These are phyloP conservation scores for Cornus florida DNA, from an alignment of 148 eudicot genomes.

Conservation along the genomic window DNA sequence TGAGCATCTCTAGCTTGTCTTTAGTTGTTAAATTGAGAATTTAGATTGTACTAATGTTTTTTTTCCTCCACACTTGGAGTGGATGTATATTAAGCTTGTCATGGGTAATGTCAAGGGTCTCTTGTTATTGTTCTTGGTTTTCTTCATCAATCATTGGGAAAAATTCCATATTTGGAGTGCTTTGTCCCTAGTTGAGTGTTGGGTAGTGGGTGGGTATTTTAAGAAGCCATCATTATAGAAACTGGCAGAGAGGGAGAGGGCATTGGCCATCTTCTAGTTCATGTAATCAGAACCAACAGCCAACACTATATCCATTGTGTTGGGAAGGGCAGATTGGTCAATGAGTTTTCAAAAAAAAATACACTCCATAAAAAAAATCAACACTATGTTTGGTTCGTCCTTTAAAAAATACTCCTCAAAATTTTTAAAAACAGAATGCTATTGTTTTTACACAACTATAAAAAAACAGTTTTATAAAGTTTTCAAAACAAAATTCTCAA, in stretches of 20 bases:
- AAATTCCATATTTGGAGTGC: conserved; percentile 3
- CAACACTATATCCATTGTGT: not conserved
- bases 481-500: too few relatives aligned
- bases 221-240: not conserved
- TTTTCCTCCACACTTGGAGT: too few relatives aligned
- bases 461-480: too few relatives aligned
- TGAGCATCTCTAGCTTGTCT: too few relatives aligned
- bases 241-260: not conserved
- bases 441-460: not conserved
- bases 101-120: not conserved
- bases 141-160: conserved; percentile 14
- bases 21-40: too few relatives aligned
- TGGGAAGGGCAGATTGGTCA: not conserved
- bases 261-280: not conserved
- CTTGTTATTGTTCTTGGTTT: not conserved
- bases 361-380: too few relatives aligned
- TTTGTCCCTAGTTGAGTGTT: conserved; percentile 1
- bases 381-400: too few relatives aligned
- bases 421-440: too few relatives aligned
- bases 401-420: too few relatives aligned
- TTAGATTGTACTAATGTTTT: too few relatives aligned
- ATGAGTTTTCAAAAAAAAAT: too few relatives aligned
- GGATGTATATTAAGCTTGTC: not conserved
- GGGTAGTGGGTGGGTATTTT: not conserved
- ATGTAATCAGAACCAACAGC: not conserved